Conservation (phyloP, 331 rosid genomes). For the Erythrophleum ivorense region DNA sequence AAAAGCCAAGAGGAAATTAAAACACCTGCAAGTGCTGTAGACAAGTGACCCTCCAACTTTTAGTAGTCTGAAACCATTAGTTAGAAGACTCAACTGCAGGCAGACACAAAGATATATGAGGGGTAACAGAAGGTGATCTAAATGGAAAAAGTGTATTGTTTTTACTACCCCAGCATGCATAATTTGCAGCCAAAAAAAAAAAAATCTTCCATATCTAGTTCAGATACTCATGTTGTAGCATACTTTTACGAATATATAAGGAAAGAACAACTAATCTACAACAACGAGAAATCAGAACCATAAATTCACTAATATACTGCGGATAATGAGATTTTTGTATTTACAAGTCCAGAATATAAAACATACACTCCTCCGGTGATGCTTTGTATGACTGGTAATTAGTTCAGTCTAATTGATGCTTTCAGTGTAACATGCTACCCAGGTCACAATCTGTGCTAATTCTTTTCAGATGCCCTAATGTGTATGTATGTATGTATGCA, state of each 20-base stretch:
- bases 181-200: neutral
- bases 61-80: constrained; percentile 83
- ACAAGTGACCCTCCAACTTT: constrained; percentile 84
- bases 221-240: neutral
- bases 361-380: neutral
- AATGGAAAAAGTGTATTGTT: neutral
- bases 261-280: neutral
- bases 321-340: neutral
- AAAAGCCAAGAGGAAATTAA: constrained; percentile 25
- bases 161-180: neutral
- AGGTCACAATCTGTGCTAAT: constrained; percentile 16
- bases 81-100: constrained; percentile 79
- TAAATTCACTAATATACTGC: neutral
- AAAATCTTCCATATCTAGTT: neutral
- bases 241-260: neutral
- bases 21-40: constrained; percentile 98
- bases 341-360: neutral
- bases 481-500: neutral
- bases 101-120: constrained; percentile 20
- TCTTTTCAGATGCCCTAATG: neutral
- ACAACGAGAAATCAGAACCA: neutral
- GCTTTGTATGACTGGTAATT: neutral
- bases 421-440: neutral
- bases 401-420: neutral
- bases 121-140: neutral